Evolutionary conservation across 139 green algal species (phyloP), one percentile per base, ranked within the genome.

Genomic region (Chloropicon primus): DNA sequence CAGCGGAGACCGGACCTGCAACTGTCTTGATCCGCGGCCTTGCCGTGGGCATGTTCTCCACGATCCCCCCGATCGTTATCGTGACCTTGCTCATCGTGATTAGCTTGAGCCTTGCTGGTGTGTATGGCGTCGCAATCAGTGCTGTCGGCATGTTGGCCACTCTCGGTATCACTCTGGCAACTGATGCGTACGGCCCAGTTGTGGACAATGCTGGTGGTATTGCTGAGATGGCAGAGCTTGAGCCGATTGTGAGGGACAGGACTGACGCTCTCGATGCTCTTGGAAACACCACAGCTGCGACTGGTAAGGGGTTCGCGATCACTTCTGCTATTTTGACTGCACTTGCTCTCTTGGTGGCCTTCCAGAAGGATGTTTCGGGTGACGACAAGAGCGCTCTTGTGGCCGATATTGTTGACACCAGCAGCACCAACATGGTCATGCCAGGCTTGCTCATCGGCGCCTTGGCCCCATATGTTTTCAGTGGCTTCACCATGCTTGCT

Each of bases 141-240:
- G 78, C 84, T 22, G 71, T 87, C 78, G 89, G 87, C 10, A 93
- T 93, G 89, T 79, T 93, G 0, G 82, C 71, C 77, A 93, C 87
- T 0, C 80, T 83, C 10, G 88, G 77, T 21, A 87, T 87, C 72
- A 78, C 86, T 24, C 79, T 93, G 10, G 83, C 89, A 26, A 92
- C 87, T 77, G 89, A 93, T 41, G 80, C 88, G 2, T 93, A 88
- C 71, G 89, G 89, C 26, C 89, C 89, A 25, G 90, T 93, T 41
- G 80, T 83, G 0, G 89, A 94, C 82, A 93, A 93, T 73, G 89
- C 89, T 1, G 89, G 89, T 21, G 89, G 89, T n/a, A 91, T 93
- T 71, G 89, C 87, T 22, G 89, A 93, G 80, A 93, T 94, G 89
- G 82, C 77, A 22, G 75, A 24, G 22, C 29, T 73, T 24, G 53